Percentiles rank a stretch among this genome's conserved stretches.
These are phyloP conservation scores for Leccinum olivaceoglutinosum DNA, from an alignment of 1,284 basidiomycete genomes.

Conservation along the genomic window DNA sequence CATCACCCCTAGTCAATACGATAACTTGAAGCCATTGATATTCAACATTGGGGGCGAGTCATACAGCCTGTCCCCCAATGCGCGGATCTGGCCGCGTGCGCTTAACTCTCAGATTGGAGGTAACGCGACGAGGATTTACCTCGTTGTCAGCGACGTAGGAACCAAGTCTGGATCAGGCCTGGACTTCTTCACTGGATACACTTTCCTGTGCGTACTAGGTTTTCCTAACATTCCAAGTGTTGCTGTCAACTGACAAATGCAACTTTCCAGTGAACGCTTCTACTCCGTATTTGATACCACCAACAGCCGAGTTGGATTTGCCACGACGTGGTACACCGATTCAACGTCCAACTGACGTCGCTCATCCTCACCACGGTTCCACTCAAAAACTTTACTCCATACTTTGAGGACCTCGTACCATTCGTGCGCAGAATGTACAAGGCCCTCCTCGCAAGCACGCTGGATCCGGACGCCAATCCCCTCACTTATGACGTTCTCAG, in stretches of 20 bases:
- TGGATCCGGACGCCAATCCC: too few relatives aligned
- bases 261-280: conserved; percentile 40
- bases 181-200: conserved; percentile 29
- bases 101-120: conserved; percentile 41
- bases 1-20: conserved; percentile 35
- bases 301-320: conserved; percentile 40
- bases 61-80: conserved; percentile 42
- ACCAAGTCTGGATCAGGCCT: conserved; percentile 28
- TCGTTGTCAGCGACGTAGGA: conserved; percentile 37
- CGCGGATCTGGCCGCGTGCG: conserved; percentile 49
- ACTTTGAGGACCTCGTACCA: too few relatives aligned
- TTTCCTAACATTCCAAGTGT: conserved; percentile 18
- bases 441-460: too few relatives aligned
- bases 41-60: conserved; percentile 36
- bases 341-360: conserved; percentile 43
- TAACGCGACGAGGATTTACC: conserved; percentile 36
- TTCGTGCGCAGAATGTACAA: too few relatives aligned
- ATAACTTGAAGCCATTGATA: conserved; percentile 35
- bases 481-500: too few relatives aligned
- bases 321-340: conserved; percentile 38
- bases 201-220: conserved; percentile 29
- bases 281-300: conserved; percentile 45
- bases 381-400: too few relatives aligned
- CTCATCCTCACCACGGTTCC: conserved; percentile 28
- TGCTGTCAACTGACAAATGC: neutral